Conservation (phyloP, 2,329 filamentous ascomycete genomes). For the Pezicula rhizophila region DNA sequence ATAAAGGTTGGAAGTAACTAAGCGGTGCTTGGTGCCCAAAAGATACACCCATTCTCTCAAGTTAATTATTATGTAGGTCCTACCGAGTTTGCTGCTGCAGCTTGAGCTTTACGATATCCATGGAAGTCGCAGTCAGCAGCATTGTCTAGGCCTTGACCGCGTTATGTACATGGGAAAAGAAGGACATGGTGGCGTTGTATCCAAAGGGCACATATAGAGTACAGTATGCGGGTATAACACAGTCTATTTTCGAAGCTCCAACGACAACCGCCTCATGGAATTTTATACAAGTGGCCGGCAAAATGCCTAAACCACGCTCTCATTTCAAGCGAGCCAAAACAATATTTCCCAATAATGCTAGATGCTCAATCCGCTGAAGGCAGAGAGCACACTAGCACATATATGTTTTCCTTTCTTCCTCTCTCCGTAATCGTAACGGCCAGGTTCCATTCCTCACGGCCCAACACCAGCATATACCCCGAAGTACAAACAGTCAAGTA, state of each 20-base stretch:
- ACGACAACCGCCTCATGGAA: neutral
- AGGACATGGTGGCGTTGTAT: no score
- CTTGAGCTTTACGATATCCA: no score
- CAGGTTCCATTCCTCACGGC: neutral
- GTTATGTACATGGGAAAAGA: no score
- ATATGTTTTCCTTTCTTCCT: neutral
- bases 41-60: no score
- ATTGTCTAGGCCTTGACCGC: no score
- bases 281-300: slow-evolving; percentile 5
- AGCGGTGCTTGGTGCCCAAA: no score
- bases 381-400: slow-evolving; percentile 8
- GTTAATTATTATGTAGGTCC: no score
- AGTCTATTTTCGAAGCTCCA: slow-evolving; percentile 11
- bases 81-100: no score
- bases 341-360: neutral
- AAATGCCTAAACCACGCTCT: neutral
- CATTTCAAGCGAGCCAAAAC: neutral
- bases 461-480: neutral
- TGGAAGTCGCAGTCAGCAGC: no score
- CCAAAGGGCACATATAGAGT: no score
- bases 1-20: no score
- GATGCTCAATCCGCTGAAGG: slow-evolving; percentile 5
- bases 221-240: slow-evolving; percentile 10
- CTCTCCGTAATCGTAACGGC: slow-evolving; percentile 3
- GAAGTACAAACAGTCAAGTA: neutral